Base-by-base conservation (phyloP, 2,329 filamentous ascomycete species). In the Pochonia chlamydosporia region DNA sequence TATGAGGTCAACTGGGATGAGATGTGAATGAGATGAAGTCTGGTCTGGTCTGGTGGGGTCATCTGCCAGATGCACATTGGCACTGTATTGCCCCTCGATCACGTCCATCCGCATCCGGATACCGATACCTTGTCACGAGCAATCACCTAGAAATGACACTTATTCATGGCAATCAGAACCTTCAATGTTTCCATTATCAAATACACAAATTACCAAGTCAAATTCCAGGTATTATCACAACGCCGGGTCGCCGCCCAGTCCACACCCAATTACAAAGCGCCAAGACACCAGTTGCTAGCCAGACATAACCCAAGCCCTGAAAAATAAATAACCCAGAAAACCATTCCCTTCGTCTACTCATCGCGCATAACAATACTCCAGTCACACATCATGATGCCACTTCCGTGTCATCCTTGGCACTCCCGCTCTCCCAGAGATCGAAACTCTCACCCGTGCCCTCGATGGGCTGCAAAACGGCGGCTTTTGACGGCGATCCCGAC, bases 341-440 rank as follows among this genome's bases (percentile, higher is more conserved):
- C n/a, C n/a, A n/a, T n/a, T n/a, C n/a, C n/a, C 35, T 2, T 39
- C 18, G 13, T 39, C 20, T 39, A 39, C 20, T 39, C 35, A 14
- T 39, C n/a, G 20, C 14, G 13, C 26, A 28, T 28, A 8, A 28
- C 40, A 18, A 13, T 9, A 6, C 31, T 3, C 31, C 1, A 35
- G 21, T n/a, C n/a, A 20, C 30, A 3, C 33, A 47, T 57, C 49
- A 62, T 53, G 59, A 62, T 41, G 36, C 9, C n/a, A 50, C 46
- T 48, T 75, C 73, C 2, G 63, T 58, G 47, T 79, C 82, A 41
- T 81, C 84, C 53, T 80, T 78, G 23, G 76, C 75, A 62, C 81
- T 86, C 23, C 73, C 76, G 59, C 82, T 87, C 64, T 87, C 84
- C 83, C 84, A 87, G 14, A 88, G 72, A 56, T 85, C 81, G 56